Percentiles rank a stretch among this genome's conserved stretches.
Conservation (phyloP, 495 filamentous ascomycete genomes). For the Penicillium nucicola region DNA sequence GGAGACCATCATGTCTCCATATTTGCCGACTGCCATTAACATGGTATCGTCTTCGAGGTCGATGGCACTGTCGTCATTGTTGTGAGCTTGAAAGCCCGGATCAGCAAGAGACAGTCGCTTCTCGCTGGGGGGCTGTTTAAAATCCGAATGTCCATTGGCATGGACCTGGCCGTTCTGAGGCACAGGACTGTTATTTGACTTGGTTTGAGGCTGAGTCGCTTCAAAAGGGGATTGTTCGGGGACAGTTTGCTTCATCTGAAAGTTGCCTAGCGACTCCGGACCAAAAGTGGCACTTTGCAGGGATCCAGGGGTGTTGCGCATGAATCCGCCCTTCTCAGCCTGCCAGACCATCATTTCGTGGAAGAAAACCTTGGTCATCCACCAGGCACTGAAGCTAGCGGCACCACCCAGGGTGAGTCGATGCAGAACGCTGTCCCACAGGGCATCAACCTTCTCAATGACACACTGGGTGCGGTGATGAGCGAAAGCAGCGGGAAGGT, state of each 20-base stretch:
- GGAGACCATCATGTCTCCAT: constrained; percentile 48
- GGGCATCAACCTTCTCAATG: constrained; percentile 40
- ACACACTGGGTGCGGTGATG: constrained; percentile 60
- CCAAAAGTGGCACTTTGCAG: constrained; percentile 39
- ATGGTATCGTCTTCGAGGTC: constrained; percentile 47
- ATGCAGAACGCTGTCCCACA: constrained; percentile 47
- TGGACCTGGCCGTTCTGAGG: constrained; percentile 13
- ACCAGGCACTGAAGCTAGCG: constrained; percentile 90
- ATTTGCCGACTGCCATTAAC: constrained; percentile 48
- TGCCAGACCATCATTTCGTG: constrained; percentile 94
- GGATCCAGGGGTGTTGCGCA: constrained; percentile 56
- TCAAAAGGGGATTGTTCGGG: constrained; percentile 12
- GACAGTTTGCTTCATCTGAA: constrained; percentile 19
- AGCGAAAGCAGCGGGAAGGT: constrained; percentile 71
- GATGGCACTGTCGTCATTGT: constrained; percentile 49
- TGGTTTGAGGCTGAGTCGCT: constrained; percentile 5
- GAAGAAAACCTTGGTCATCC: constrained; percentile 96
- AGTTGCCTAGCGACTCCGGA: constrained; percentile 24
- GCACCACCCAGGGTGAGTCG: constrained; percentile 70
- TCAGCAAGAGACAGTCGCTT: constrained; percentile 28
- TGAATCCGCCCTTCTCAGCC: constrained; percentile 88
- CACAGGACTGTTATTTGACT: constrained; percentile 6
- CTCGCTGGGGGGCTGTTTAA: constrained; percentile 14
- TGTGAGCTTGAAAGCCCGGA: constrained; percentile 31
- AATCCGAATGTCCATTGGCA: constrained; percentile 12